Evolutionary conservation across 2,329 filamentous ascomycete genomes (phyloP).

Genomic region (Davidsoniella neocaledoniae): DNA sequence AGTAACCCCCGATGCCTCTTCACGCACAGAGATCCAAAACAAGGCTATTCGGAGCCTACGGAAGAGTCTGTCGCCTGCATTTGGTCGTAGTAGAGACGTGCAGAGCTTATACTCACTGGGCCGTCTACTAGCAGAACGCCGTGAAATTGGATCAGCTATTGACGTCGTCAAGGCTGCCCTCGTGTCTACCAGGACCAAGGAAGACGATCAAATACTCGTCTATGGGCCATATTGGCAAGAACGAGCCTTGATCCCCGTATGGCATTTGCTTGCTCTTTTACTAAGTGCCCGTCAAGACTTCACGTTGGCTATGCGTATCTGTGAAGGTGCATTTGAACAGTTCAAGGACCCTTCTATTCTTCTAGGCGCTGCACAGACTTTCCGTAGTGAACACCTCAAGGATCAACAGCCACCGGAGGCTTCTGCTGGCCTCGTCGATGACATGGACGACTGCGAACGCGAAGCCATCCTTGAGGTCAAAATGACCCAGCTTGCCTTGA

Average conservation of each 20-base stretch:
- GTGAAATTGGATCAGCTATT: conserved; percentile 65
- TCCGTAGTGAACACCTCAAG: conserved; percentile 51
- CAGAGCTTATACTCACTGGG: conserved; percentile 67
- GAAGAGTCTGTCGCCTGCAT: conserved; percentile 51
- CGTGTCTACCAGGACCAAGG: conserved; percentile 36
- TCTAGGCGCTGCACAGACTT: conserved; percentile 44
- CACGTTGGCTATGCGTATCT: conserved; percentile 60
- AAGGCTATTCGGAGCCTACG: conserved; percentile 63
- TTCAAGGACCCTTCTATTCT: conserved; percentile 57
- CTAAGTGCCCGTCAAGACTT: conserved; percentile 79
- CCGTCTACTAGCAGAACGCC: conserved; percentile 72
- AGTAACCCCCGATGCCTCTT: conserved; percentile 57
- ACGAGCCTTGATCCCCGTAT: conserved; percentile 56
- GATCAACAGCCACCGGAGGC: conserved; percentile 20
- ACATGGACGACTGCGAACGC: conserved; percentile 72
- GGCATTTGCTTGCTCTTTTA: conserved; percentile 79
- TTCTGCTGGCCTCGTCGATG: conserved; percentile 39
- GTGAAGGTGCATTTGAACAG: conserved; percentile 81
- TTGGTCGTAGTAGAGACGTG: conserved; percentile 49
- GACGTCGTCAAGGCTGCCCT: conserved; percentile 67
- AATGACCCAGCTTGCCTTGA: conserved; percentile 76
- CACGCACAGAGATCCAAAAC: conserved; percentile 54
- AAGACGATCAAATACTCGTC: conserved; percentile 26
- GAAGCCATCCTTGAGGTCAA: conserved; percentile 83
- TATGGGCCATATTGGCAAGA: conserved; percentile 43